Base-by-base conservation (phyloP, 257 asterid genomes). In the Cinchona pubescens region DNA sequence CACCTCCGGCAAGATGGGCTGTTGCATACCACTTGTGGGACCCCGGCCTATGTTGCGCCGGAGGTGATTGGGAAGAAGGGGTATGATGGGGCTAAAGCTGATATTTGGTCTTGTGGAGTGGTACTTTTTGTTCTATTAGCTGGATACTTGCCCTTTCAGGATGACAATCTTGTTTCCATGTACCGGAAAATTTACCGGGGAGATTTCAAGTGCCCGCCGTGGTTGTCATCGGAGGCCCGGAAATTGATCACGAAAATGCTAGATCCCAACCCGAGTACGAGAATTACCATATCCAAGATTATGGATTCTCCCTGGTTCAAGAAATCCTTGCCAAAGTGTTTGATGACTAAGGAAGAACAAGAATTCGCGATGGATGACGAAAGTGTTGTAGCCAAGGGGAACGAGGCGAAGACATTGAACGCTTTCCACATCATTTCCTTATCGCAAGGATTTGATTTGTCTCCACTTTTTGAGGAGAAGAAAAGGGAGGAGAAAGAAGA, bases 41-140 rank as follows among this genome's bases (percentile, higher is more conserved):
- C 90, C 0, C 92, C 92, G 0, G 90, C 90, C 0, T 88, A 88
- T 64, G 90, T 86, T 0, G 83, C 90, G 0, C 92, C 92, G 5
- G 92, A 86, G 81, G 89, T 86, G 38, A 86, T 88, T 4, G 86
- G 88, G 0, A 88, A 84, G 27, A 86, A 83, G 45, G 90, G 90
- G 0, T 88, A 88, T 18, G 90, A 86, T 58, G 92, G 92, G 0
- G 84, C 89, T 3, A 88, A 81, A 32, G 89, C 87, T 1, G 92
- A 88, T 76, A 83, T 88, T 9, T 88, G 89, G 92, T 88, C 92
- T 0, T 88, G 90, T 34, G 90, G 92, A 6, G 92, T 88, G 0
- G 76, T 88, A 11, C 82, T 86, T 0, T 88, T 75, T 60, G 90
- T 86, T 0, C 82, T 86, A 1, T 32, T 88, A 34, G 90, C 90